Percentiles rank a stretch among this genome's conserved stretches.
phyloP scores from a whole-genome alignment of 2,329 filamentous ascomycete genomes.

The Fusarium anthophilum region DNA sequence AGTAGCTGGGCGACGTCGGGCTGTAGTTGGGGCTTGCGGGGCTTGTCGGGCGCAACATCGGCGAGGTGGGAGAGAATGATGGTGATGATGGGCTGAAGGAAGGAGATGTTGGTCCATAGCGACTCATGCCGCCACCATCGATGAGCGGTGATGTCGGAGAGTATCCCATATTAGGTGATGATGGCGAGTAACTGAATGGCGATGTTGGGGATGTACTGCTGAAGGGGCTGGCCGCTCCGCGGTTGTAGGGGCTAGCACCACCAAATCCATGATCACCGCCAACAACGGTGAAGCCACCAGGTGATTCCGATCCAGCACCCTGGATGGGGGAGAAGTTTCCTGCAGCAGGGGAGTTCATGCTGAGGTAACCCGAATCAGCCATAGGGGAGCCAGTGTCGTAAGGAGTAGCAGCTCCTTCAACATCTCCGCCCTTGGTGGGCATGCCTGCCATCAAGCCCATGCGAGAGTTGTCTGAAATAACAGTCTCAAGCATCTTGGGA shows the following conservation, averaged over 20 bases:
- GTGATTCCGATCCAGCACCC: slow-evolving; percentile 75
- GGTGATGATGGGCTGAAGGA: slow-evolving; percentile 72
- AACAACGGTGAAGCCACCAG: slow-evolving; percentile 70
- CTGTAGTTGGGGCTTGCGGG: slow-evolving; percentile 70
- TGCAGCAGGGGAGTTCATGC: slow-evolving; percentile 69
- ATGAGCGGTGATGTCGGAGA: slow-evolving; percentile 80
- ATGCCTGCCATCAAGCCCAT: slow-evolving; percentile 84
- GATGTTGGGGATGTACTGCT: slow-evolving; percentile 74
- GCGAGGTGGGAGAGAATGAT: slow-evolving; percentile 71
- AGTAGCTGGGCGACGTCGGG: slow-evolving; percentile 73
- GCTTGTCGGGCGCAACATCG: slow-evolving; percentile 64
- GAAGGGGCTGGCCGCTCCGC: slow-evolving; percentile 77
- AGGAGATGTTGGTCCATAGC: slow-evolving; percentile 65
- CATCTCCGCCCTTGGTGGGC: slow-evolving; percentile 76
- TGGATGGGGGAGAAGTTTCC: slow-evolving; percentile 82
- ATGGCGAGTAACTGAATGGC: slow-evolving; percentile 77
- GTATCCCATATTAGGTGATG: slow-evolving; percentile 77
- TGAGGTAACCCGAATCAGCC: slow-evolving; percentile 73
- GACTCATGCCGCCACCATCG: slow-evolving; percentile 57
- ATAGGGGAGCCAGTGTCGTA: slow-evolving; percentile 90
- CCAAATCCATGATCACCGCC: slow-evolving; percentile 59
- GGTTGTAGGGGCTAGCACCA: slow-evolving; percentile 72
- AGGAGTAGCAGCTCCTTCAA: slow-evolving; percentile 89
- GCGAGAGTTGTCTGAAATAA: slow-evolving; percentile 90
- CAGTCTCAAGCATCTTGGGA: slow-evolving; percentile 93